These are phyloP conservation scores for Arthrobotrys sphaeroides DNA, from an alignment of 2,329 filamentous ascomycete species.

Conservation along the genomic window DNA sequence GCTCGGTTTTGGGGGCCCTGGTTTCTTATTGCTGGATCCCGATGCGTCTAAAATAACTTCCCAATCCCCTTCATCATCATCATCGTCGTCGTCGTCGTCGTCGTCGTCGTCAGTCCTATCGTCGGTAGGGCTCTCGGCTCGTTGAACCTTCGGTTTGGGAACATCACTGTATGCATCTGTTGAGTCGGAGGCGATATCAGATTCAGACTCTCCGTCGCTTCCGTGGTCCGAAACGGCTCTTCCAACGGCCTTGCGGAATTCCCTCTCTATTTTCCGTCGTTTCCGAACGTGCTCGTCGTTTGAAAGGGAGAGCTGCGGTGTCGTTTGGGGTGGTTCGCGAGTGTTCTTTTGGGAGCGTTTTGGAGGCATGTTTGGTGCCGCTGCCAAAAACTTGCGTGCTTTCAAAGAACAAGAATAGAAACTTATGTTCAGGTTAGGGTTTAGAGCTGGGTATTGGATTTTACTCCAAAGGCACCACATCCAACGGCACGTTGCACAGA, in stretches of 20 bases:
- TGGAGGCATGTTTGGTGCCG: not conserved
- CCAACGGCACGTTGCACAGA: not conserved
- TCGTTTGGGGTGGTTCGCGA: not conserved
- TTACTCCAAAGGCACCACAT: too few relatives aligned
- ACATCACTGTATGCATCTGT: not conserved
- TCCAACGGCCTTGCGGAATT: slow-evolving; percentile 37
- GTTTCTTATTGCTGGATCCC: not conserved
- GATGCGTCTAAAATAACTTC: slow-evolving; percentile 65
- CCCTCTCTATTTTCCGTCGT: slow-evolving; percentile 35
- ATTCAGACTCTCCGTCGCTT: slow-evolving; percentile 33
- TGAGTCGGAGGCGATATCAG: not conserved
- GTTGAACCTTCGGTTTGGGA: not conserved
- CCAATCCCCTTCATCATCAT: slow-evolving; percentile 66
- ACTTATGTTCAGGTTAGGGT: too few relatives aligned
- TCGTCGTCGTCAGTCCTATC: slow-evolving; percentile 57
- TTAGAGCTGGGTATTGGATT: too few relatives aligned
- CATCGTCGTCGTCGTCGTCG: slow-evolving; percentile 62
- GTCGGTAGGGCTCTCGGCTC: not conserved
- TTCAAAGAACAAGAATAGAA: too few relatives aligned
- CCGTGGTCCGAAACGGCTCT: slow-evolving; percentile 23
- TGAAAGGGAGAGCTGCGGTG: not conserved
- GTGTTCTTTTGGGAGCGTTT: not conserved
- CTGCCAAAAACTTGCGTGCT: too few relatives aligned
- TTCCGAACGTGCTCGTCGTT: slow-evolving; percentile 30
- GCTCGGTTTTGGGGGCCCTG: slow-evolving; percentile 60